A percentile compares a stretch with the other conserved stretches of the same genome.
phyloP scores from a whole-genome alignment of 345 rosid species.

The Moricandia arvensis region DNA sequence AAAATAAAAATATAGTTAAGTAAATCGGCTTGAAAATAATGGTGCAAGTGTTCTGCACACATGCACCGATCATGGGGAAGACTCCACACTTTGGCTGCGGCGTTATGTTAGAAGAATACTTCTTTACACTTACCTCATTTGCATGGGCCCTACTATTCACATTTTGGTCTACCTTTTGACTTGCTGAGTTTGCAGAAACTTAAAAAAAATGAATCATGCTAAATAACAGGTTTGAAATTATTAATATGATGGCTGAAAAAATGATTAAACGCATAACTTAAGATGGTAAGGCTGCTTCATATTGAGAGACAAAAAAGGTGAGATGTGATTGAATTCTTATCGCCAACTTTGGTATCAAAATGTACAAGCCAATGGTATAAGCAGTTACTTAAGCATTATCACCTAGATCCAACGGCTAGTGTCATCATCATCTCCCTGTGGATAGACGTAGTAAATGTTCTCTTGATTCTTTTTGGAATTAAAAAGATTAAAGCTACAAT shows the following conservation, averaged over 20 bases:
- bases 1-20: too few species aligned
- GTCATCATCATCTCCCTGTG: background rate
- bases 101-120: too few species aligned
- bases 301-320: conserved; percentile 22
- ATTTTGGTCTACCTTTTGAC: conserved; percentile 24
- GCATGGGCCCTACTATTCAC: background rate
- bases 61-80: too few species aligned
- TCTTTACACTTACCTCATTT: conserved; percentile 19
- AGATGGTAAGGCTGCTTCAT: conserved; percentile 14
- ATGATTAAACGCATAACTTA: background rate
- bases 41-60: too few species aligned
- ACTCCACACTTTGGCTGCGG: too few species aligned
- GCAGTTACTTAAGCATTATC: background rate
- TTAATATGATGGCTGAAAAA: background rate
- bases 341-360: conserved; percentile 13
- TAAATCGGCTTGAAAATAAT: too few species aligned
- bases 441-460: background rate
- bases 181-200: background rate
- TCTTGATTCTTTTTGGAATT: background rate
- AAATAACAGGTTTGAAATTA: background rate
- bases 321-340: conserved; percentile 13
- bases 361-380: background rate
- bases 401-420: conserved; percentile 14
- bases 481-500: background rate
- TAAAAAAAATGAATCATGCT: background rate